Conservation (phyloP, 2,329 filamentous ascomycete genomes). For the Septoria petroselini region DNA sequence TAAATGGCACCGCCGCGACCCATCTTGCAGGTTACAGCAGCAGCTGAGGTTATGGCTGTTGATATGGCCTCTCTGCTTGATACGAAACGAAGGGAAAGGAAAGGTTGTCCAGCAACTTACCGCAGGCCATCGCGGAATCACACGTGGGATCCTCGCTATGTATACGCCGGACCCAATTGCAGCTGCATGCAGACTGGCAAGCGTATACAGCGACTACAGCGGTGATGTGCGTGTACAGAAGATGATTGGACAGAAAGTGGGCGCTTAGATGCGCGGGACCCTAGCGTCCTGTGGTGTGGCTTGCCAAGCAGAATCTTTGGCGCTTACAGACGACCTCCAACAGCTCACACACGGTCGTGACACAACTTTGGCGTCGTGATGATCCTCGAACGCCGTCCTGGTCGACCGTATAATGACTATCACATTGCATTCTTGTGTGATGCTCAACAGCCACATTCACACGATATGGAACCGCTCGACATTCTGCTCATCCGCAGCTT, state of each 20-base stretch:
- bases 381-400: background rate
- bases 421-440: no score
- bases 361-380: background rate
- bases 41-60: background rate
- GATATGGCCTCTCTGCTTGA: conserved; percentile 20
- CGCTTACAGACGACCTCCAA: conserved; percentile 9
- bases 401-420: no score
- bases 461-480: background rate
- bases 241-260: conserved; percentile 12
- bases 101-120: conserved; percentile 24
- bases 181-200: background rate
- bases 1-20: conserved; percentile 27
- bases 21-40: conserved; percentile 21
- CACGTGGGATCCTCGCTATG: conserved; percentile 20
- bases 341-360: background rate
- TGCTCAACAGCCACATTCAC: background rate
- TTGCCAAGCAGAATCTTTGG: background rate
- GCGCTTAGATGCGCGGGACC: conserved; percentile 2
- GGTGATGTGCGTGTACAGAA: background rate
- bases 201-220: background rate
- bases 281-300: background rate
- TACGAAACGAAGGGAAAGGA: conserved; percentile 3
- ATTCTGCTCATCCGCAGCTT: background rate
- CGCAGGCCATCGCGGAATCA: conserved; percentile 16
- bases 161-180: conserved; percentile 11